Evolutionary conservation across 257 asterid species (phyloP).

Genomic region (Nicotiana sylvestris): DNA sequence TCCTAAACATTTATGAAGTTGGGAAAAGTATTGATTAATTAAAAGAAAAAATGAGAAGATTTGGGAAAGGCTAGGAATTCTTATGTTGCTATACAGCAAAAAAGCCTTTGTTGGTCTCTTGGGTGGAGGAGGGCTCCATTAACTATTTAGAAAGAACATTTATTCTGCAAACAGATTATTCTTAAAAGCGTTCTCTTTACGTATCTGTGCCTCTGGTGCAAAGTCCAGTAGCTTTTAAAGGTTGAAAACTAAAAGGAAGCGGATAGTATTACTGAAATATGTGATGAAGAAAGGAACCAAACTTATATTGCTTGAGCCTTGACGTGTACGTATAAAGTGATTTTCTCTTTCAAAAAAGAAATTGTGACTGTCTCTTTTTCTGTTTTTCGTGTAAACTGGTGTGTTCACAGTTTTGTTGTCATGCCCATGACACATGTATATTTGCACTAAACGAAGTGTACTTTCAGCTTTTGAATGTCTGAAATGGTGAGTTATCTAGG

Average conservation of each 20-base stretch:
- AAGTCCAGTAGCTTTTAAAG: no score
- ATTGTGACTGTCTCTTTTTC: no score
- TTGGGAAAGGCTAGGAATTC: neutral
- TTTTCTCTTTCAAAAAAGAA: neutral
- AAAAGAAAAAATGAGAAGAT: neutral
- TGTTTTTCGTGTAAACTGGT: neutral
- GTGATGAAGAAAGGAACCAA: neutral
- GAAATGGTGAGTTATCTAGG: neutral
- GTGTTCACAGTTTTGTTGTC: no score
- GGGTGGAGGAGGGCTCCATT: neutral
- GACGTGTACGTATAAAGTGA: neutral
- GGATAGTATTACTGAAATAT: no score
- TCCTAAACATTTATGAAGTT: neutral
- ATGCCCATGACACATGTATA: no score
- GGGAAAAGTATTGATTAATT: neutral
- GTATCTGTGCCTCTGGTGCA: no score
- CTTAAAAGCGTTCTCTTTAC: no score
- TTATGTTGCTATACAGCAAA: no score
- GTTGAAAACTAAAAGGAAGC: no score
- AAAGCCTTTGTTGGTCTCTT: neutral
- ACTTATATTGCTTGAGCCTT: neutral
- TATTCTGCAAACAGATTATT: no score
- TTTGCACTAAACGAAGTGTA: no score
- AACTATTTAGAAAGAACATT: no score
- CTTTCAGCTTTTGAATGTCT: neutral